phyloP scores from a whole-genome alignment of 352 stramenopile genomes.

The Phytophthora vignae region DNA sequence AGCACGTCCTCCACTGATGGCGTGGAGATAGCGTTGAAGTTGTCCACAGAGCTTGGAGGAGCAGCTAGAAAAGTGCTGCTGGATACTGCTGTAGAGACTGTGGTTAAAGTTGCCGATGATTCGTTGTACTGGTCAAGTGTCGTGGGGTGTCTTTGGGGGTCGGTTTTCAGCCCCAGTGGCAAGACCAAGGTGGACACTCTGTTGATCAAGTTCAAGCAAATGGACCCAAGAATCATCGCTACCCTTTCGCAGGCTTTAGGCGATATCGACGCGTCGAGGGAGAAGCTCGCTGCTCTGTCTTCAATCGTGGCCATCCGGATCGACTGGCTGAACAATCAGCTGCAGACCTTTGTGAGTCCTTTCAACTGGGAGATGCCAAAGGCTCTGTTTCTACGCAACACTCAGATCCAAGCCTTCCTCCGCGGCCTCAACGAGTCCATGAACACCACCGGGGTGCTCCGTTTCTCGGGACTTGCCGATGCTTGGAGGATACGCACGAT shows the following conservation, averaged over 20 bases:
- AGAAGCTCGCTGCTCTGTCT: background rate
- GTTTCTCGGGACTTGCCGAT: too few relatives aligned
- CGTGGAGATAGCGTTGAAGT: background rate
- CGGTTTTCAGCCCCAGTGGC: background rate
- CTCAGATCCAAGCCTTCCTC: too few relatives aligned
- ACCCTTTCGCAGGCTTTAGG: background rate
- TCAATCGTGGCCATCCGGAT: background rate
- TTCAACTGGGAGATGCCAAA: too few relatives aligned
- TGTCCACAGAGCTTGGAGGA: background rate
- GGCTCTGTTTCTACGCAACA: too few relatives aligned
- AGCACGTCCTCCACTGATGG: background rate
- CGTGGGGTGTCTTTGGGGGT: background rate
- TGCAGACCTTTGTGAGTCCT: too few relatives aligned
- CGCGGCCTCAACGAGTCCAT: too few relatives aligned
- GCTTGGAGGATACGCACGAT: too few relatives aligned
- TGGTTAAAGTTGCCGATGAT: background rate
- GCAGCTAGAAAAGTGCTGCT: background rate
- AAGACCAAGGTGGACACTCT: background rate
- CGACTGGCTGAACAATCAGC: background rate
- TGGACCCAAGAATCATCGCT: background rate
- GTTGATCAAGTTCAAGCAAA: background rate
- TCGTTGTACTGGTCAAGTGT: background rate
- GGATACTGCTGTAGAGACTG: background rate
- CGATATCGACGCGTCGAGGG: background rate
- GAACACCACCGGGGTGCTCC: too few relatives aligned